phyloP scores from a whole-genome alignment of 179 eudicot species.

The Kewa caespitosa region DNA sequence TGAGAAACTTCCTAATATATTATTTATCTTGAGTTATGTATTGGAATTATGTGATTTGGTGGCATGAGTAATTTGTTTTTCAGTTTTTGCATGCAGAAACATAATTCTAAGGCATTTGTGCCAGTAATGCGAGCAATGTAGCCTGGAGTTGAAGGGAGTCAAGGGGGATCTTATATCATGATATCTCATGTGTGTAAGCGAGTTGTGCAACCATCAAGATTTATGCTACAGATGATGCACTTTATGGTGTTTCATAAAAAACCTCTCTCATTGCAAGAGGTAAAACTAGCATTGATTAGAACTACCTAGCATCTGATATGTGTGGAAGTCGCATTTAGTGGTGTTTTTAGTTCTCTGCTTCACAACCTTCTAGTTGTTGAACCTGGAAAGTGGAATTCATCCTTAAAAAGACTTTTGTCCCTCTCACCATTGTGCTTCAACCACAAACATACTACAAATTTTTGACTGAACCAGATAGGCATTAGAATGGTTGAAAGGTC shows the following conservation, averaged over 20 bases:
- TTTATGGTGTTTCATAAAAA: constrained; percentile 56
- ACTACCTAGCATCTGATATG: too few relatives aligned
- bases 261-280: too few relatives aligned
- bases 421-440: too few relatives aligned
- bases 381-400: too few relatives aligned
- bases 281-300: too few relatives aligned
- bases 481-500: too few relatives aligned
- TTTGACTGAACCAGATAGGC: too few relatives aligned
- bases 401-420: too few relatives aligned
- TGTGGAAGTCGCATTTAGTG: too few relatives aligned
- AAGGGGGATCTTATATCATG: constrained; percentile 50
- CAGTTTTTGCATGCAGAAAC: constrained; percentile 48
- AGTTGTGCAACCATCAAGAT: constrained; percentile 88
- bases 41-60: constrained; percentile 3
- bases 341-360: too few relatives aligned
- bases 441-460: too few relatives aligned
- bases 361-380: too few relatives aligned
- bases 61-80: constrained; percentile 19
- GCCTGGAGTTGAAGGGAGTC: constrained; percentile 87
- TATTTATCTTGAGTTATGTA: not conserved
- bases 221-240: constrained; percentile 96
- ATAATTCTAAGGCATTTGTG: constrained; percentile 71
- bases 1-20: constrained; percentile 6
- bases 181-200: constrained; percentile 81
- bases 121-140: constrained; percentile 75